Base-by-base conservation (phyloP, 371 early-diverging fungal species). In the Rhizopus sp. region DNA sequence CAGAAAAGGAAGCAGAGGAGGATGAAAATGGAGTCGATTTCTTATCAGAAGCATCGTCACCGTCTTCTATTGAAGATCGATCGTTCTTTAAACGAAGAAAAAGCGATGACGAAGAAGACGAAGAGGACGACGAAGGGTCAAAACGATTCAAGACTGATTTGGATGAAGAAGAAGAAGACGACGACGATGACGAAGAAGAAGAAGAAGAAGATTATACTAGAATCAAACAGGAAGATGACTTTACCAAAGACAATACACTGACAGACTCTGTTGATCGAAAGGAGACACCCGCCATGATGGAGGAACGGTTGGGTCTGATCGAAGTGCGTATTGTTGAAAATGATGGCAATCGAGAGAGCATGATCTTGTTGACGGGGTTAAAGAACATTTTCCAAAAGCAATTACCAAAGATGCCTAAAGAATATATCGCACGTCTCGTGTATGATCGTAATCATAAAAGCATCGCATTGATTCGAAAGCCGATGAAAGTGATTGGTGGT, bases 321-420 rank as follows among this genome's bases (percentile, higher is more conserved):
- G 70, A 76, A 41, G 90, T 92, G 60, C 71, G 83, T 15, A 86
- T 90, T 10, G 92, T 93, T 10, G 69, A 66, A 16, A 95, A 95
- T 57, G 94, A 97, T 69, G 87, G 87, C 4, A 50, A 65, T 5
- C 82, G 84, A 29, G 87, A 90, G 37, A 88, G 86, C 41, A 89
- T 95, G 88, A 89, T 91, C 7, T 70, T 95, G 30, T 78, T 99
- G 56, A 93, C 98, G 0, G 94, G 93, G 30, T 78, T 99, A 52
- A 98, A 98, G 73, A 92, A 90, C 67, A 88, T 99, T 39, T 98
- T 99, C 73, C 97, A 97, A 70, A 93, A 91, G 57, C 99, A 99
- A 71, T 79, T 99, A 50, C 99, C 99, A 9, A 99, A 98, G 59
- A 99, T 99, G 99, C 99, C 99, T 10, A 91, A 91, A 66, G 99